These are phyloP conservation scores for Lentinula novae-zelandiae DNA, from an alignment of 1,284 basidiomycete species.

Conservation along the genomic window DNA sequence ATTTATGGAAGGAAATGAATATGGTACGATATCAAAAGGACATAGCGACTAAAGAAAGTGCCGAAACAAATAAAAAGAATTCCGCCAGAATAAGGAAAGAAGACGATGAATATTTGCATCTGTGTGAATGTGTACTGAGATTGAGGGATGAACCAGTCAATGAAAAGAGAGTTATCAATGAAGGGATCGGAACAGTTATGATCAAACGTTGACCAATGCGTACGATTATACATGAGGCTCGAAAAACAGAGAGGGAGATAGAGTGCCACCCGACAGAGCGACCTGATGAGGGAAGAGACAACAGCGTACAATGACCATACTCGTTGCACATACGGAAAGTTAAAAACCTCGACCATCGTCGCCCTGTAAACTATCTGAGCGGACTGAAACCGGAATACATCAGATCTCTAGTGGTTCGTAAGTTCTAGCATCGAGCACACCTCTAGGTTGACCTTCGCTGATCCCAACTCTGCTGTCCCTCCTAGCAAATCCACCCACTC, in stretches of 20 bases:
- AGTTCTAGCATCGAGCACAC: conserved; percentile 74
- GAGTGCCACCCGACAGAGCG: not conserved
- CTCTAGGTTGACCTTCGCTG: conserved; percentile 54
- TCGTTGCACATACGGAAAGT: not conserved
- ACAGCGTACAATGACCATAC: not conserved
- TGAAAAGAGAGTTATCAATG: conserved; percentile 3
- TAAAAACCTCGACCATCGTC: conserved; percentile 33
- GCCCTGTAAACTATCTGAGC: conserved; percentile 41
- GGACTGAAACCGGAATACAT: conserved; percentile 30
- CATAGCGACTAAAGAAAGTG: not conserved
- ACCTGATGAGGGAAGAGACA: not conserved
- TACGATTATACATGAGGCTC: conserved; percentile 10
- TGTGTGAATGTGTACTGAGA: not conserved
- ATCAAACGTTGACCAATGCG: not conserved
- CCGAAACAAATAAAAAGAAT: conserved; percentile 2
- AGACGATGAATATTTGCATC: not conserved
- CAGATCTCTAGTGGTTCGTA: conserved; percentile 83
- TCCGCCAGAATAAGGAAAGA: conserved; percentile 2
- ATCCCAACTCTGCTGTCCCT: conserved; percentile 58
- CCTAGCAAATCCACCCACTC: conserved; percentile 62
- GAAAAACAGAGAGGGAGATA: not conserved
- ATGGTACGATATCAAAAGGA: conserved; percentile 3
- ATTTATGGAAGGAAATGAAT: conserved; percentile 7
- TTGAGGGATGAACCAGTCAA: not conserved
- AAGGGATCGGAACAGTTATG: conserved; percentile 10